Base-by-base conservation (phyloP, 768 basidiomycete genomes). In the Amanita pseudoporphyria region DNA sequence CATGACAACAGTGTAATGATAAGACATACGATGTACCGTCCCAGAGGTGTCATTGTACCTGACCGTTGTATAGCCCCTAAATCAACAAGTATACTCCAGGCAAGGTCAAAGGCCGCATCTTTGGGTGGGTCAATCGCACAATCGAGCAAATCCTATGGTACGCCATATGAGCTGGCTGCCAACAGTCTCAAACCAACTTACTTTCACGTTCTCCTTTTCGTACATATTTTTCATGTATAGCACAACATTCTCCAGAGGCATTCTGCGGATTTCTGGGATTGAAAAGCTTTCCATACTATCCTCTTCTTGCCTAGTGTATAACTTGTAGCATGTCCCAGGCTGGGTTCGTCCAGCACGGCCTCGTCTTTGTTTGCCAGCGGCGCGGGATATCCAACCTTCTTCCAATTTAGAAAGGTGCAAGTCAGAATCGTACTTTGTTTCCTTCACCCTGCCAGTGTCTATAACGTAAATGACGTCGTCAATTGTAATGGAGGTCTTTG, bases 261-360 rank as follows among this genome's bases (percentile, higher is more conserved):
- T 85, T 14, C 93, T 76, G 32, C 87, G 71, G 41, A 97, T 95
- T 65, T 97, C 94, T 0, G 94, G 94, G 0, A 83, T 69, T 5
- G 92, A 82, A 63, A 85, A 92, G 7, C 71, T 63, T 1, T 65
- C 69, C 84, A 93, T 81, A 36, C 71, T 74, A 36, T 70, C 67
- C 64, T 88, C 86, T 52, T 82, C 82, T 58, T 73, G 76, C 43
- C 77, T 72, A 0, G 88, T 91, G 62, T 86, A 96, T 3, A 96
- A 68, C 66, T 92, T 96, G 67, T 85, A 96, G 65, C 92, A 96
- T 49, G 78, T 63, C 0, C 88, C 90, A 1, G 84, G 79, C 52
- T 76, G 80, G 2, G 87, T 93, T 48, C 94, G 79, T 19, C 94
- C 94, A 1, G 94, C 93, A 59, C 94, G 79, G 52, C 94, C 94